phyloP scores from a whole-genome alignment of 495 filamentous ascomycete genomes.

The Filosporella fistucella region DNA sequence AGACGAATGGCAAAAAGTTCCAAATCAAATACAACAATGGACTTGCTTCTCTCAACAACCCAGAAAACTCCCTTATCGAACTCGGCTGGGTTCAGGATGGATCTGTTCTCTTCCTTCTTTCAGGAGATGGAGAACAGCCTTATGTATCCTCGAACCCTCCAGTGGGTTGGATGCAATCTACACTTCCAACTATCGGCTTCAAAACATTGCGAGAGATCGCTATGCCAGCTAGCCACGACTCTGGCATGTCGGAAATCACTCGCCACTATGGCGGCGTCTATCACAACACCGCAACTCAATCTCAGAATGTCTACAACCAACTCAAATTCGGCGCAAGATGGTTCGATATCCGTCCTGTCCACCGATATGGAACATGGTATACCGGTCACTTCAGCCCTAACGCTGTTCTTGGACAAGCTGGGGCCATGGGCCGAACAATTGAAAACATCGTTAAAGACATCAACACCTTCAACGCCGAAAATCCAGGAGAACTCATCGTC shows the following conservation, averaged over 20 bases:
- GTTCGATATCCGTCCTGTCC: constrained; percentile 29
- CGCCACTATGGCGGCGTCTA: constrained; percentile 14
- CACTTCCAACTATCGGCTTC: constrained; percentile 25
- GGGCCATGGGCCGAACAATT: constrained; percentile 26
- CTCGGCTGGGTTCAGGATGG: constrained; percentile 26
- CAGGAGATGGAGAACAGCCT: constrained; percentile 16
- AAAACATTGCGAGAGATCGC: constrained; percentile 25
- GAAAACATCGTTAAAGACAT: constrained; percentile 26
- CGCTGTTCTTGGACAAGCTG: constrained; percentile 14
- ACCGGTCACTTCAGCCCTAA: constrained; percentile 9
- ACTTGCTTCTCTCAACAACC: constrained; percentile 23
- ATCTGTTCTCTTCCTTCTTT: constrained; percentile 23
- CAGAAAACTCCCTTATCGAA: constrained; percentile 22
- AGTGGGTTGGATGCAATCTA: constrained; percentile 27
- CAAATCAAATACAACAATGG: constrained; percentile 26
- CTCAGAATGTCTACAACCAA: constrained; percentile 26
- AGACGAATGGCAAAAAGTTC: constrained; percentile 17
- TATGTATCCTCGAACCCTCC: constrained; percentile 17
- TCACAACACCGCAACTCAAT: constrained; percentile 28
- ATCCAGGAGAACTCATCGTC: constrained; percentile 31
- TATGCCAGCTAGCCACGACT: constrained; percentile 28
- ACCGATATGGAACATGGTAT: constrained; percentile 2
- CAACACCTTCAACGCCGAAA: constrained; percentile 27
- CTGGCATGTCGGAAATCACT: constrained; percentile 27
- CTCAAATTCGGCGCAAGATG: constrained; percentile 24